Percentiles rank a stretch among this genome's conserved stretches.
Conservation (phyloP, 768 basidiomycete genomes). For the Galerina marginata region DNA sequence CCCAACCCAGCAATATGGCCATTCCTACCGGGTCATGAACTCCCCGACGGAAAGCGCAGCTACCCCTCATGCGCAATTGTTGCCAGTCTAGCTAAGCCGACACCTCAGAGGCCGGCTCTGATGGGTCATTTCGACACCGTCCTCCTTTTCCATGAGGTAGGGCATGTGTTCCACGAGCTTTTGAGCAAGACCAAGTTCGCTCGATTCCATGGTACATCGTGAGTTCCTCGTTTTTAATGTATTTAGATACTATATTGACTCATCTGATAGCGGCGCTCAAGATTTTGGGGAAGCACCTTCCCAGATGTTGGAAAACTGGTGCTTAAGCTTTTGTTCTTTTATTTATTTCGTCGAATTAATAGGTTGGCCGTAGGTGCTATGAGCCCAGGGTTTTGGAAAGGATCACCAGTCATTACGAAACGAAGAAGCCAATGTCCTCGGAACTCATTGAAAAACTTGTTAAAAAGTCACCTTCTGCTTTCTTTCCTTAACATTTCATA, state of each 20-base stretch:
- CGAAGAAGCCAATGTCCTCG: conserved; percentile 67
- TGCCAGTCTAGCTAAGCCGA: conserved; percentile 87
- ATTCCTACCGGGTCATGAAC: conserved; percentile 68
- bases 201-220: conserved; percentile 84
- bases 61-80: conserved; percentile 88
- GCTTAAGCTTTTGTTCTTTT: not conserved
- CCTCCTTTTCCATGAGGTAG: conserved; percentile 94
- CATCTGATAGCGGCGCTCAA: conserved; percentile 55
- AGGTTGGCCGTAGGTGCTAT: conserved; percentile 62
- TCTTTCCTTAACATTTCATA: not conserved
- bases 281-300: conserved; percentile 92
- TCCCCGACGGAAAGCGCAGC: conserved; percentile 58
- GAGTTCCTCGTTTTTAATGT: conserved; percentile 1
- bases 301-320: conserved; percentile 96
- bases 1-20: conserved; percentile 89
- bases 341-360: too few relatives aligned
- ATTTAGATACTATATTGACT: not conserved
- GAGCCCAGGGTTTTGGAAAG: conserved; percentile 74
- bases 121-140: conserved; percentile 88
- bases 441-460: conserved; percentile 82
- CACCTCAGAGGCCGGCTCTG: conserved; percentile 79
- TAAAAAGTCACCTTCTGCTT: conserved; percentile 55
- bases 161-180: conserved; percentile 73
- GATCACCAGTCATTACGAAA: conserved; percentile 87
- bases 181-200: conserved; percentile 72